These are phyloP conservation scores for Sordariomycetes sp. DNA, from an alignment of 2,329 filamentous ascomycete genomes.

Conservation along the genomic window DNA sequence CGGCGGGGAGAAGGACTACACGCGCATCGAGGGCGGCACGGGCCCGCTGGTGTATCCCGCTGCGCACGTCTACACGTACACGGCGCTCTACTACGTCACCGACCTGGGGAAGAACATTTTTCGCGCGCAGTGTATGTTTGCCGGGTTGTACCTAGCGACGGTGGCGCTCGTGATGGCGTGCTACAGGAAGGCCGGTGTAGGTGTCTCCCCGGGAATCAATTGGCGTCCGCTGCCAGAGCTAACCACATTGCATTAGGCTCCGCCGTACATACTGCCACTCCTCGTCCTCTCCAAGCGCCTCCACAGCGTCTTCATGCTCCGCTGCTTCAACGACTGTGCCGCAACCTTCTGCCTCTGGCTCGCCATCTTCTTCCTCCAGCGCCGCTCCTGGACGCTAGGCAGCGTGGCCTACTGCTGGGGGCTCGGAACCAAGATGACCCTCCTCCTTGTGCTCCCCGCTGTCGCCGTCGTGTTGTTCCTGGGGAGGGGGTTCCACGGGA, in stretches of 20 bases:
- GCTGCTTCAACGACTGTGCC: constrained; percentile 94
- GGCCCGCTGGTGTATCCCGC: constrained; percentile 94
- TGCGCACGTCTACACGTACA: constrained; percentile 87
- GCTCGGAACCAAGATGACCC: constrained; percentile 89
- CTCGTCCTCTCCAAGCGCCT: constrained; percentile 83
- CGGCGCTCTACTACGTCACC: constrained; percentile 66
- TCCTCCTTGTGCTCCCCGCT: constrained; percentile 74
- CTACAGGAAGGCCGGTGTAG: constrained; percentile 64
- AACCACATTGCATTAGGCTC: constrained; percentile 41
- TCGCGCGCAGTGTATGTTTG: constrained; percentile 77
- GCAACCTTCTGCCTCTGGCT: constrained; percentile 75
- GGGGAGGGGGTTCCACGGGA: constrained; percentile 53
- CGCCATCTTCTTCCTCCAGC: constrained; percentile 70
- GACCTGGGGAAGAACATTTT: constrained; percentile 64
- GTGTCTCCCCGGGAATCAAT: not conserved
- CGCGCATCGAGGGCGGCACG: constrained; percentile 73
- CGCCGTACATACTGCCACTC: constrained; percentile 78
- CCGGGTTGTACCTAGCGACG: constrained; percentile 64
- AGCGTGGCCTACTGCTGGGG: constrained; percentile 66
- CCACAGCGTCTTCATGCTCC: constrained; percentile 85
- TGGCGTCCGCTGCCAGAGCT: not conserved
- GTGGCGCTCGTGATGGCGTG: constrained; percentile 70
- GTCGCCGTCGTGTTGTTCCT: constrained; percentile 69
- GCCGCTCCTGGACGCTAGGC: constrained; percentile 61
- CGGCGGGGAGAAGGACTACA: constrained; percentile 80